A percentile compares a stretch with the other conserved stretches of the same genome.
Evolutionary conservation across 345 rosid species (phyloP).

Genomic region (Syzygium jambos): DNA sequence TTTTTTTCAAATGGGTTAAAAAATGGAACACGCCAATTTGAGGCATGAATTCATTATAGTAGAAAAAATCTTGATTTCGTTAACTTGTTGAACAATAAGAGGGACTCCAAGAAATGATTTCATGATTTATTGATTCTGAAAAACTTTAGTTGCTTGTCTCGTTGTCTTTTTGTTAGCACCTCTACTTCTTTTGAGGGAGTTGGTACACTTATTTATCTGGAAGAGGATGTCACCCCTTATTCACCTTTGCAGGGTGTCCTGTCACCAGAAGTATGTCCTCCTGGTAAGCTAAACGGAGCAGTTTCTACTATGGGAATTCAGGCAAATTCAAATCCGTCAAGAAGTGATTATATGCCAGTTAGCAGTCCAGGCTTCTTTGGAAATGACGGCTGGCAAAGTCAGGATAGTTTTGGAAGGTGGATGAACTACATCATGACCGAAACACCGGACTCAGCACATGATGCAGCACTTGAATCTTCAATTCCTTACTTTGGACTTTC

Average conservation of each 20-base stretch:
- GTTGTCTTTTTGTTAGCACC: not conserved
- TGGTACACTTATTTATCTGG: not conserved
- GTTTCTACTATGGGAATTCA: conserved; percentile 18
- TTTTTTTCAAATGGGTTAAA: not conserved
- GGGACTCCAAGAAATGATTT: not conserved
- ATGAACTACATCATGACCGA: conserved; percentile 43
- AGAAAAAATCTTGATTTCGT: not conserved
- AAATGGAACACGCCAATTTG: not conserved
- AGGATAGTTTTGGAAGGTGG: conserved; percentile 91
- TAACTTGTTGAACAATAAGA: not conserved
- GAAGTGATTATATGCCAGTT: conserved; percentile 16
- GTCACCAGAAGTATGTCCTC: conserved; percentile 13
- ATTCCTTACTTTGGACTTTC: conserved; percentile 25
- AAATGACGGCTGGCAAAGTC: conserved; percentile 53
- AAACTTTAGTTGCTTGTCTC: not conserved
- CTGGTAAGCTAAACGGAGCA: conserved; percentile 12
- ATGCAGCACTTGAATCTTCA: conserved; percentile 32
- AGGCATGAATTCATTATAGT: not conserved
- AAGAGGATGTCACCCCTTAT: not conserved
- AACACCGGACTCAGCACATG: conserved; percentile 40
- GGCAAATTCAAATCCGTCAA: conserved; percentile 23
- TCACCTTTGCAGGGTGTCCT: conserved; percentile 32
- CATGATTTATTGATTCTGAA: not conserved
- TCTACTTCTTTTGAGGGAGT: not conserved
- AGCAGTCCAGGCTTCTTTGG: conserved; percentile 36